phyloP scores from a whole-genome alignment of 352 stramenopile genomes.

The Phytophthora pisi region DNA sequence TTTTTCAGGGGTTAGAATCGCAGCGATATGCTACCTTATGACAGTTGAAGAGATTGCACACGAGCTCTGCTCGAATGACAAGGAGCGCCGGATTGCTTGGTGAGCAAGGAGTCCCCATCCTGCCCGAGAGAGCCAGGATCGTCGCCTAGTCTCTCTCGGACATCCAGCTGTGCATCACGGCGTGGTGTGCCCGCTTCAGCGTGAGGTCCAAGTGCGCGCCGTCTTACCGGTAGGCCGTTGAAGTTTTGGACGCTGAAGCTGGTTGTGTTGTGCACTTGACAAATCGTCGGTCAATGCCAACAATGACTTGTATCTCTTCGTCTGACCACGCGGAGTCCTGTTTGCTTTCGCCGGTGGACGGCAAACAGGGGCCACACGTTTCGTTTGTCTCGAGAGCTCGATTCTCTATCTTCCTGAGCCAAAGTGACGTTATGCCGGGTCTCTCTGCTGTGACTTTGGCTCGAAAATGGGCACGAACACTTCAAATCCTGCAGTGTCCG shows the following conservation, averaged over 20 bases:
- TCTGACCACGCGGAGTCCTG: constrained; percentile 1
- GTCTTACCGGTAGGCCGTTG: neutral
- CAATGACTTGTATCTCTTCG: neutral
- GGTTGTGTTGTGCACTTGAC: no score
- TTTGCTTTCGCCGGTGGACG: constrained; percentile 2
- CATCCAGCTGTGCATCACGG: neutral
- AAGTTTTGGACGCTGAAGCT: neutral
- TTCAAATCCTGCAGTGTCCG: constrained; percentile 25
- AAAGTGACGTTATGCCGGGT: constrained; percentile 19
- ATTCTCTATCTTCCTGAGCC: no score
- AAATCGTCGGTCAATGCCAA: no score
- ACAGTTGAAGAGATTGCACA: constrained; percentile 6
- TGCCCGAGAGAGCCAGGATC: constrained; percentile 14
- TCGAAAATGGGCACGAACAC: neutral
- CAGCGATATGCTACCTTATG: no score
- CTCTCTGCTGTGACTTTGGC: neutral
- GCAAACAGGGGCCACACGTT: no score
- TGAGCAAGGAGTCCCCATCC: constrained; percentile 1
- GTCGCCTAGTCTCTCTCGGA: constrained; percentile 19
- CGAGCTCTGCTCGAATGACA: neutral
- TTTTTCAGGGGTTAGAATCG: no score
- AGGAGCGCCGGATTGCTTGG: constrained; percentile 3
- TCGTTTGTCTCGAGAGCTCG: neutral
- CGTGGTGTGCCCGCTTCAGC: constrained; percentile 3
- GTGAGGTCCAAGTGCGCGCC: constrained; percentile 4